Evolutionary conservation across 2,329 filamentous ascomycete species (phyloP).

Genomic region (Diaporthe sp.): DNA sequence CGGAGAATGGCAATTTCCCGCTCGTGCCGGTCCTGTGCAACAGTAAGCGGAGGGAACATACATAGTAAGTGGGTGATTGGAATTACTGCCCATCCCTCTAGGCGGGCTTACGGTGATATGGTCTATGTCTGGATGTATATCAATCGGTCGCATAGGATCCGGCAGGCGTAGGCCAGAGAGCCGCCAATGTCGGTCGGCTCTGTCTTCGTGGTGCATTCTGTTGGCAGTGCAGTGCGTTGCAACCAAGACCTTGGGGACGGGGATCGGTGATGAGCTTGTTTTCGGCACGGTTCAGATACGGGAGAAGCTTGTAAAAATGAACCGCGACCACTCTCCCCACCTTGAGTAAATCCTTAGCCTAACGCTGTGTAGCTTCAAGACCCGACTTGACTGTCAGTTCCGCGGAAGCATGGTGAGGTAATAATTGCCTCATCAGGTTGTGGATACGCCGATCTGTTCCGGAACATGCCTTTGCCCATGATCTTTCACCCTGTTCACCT

Average conservation of each 20-base stretch:
- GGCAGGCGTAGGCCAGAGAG: slow-evolving; percentile 12
- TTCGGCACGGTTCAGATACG: not conserved
- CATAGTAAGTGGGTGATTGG: not conserved
- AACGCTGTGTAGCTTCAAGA: not conserved
- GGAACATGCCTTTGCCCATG: not conserved
- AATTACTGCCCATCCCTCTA: not conserved
- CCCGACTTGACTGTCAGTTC: not conserved
- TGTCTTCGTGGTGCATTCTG: not conserved
- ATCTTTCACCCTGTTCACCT: not conserved
- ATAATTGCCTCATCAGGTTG: not conserved
- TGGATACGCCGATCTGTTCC: not conserved
- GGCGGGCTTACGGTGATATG: not conserved
- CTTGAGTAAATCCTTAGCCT: not conserved
- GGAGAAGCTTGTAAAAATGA: not conserved
- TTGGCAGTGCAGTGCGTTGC: no score
- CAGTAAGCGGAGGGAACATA: not conserved
- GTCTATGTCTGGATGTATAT: slow-evolving; percentile 17
- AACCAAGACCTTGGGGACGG: not conserved
- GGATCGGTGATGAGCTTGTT: not conserved
- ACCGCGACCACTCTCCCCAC: not conserved
- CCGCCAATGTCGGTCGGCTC: slow-evolving; percentile 3
- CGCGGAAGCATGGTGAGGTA: slow-evolving; percentile 18
- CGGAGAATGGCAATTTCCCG: slow-evolving; percentile 36
- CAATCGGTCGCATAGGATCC: slow-evolving; percentile 20
- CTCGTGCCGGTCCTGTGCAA: slow-evolving; percentile 23